Evolutionary conservation across 23 red algal species (phyloP), one percentile per base, ranked within the genome.

Genomic region (Pyropia yezoensis): DNA sequence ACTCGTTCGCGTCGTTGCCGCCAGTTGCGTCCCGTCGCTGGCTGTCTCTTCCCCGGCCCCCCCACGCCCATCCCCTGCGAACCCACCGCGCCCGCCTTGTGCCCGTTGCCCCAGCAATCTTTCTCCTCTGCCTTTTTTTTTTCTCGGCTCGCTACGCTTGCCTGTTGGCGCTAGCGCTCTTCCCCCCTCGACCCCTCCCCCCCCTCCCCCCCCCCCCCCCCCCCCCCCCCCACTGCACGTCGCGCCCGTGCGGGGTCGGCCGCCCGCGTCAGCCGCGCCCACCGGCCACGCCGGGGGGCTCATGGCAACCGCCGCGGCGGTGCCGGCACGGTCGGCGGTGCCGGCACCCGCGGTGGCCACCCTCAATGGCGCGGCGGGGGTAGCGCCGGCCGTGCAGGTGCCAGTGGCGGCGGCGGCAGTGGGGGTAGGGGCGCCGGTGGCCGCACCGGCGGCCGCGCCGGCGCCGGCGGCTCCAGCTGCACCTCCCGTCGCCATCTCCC

Each of bases 31-130:
- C 22, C 24, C 54, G 1, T 73, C 69, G 18, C 14, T 34, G 53
- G 8, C 61, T 3, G 33, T n/a, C 18, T 6, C 19, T 2, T 7
- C 19, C 12, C 53, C 55, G 3, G 1, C 53, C 50, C 29, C 16
- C 17, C 19, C 27, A 3, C 54, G 15, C 12, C 17, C 54, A 16
- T 6, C 1, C 49, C 55, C 54, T 56, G 9, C 6, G 18, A 55
- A 70, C 32, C 33, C 66, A 70, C 34, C 66, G 18, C 70, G 19
- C 24, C 70, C 28, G 19, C 5, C 49, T 21, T 34, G 4, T n/a
- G 20, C n/a, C 2, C 24, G 3, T 57, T 30, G 22, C 8, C 70
- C 28, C 45, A 15, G n/a, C 61, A 52, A 7, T 27, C 30, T 15
- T 4, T 56, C 56, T 17, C 16, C 18, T 0, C 61, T n/a, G 1